These are phyloP conservation scores for Suhomyces wounanorum DNA, from an alignment of 1,139 yeast genomes.

Conservation along the genomic window DNA sequence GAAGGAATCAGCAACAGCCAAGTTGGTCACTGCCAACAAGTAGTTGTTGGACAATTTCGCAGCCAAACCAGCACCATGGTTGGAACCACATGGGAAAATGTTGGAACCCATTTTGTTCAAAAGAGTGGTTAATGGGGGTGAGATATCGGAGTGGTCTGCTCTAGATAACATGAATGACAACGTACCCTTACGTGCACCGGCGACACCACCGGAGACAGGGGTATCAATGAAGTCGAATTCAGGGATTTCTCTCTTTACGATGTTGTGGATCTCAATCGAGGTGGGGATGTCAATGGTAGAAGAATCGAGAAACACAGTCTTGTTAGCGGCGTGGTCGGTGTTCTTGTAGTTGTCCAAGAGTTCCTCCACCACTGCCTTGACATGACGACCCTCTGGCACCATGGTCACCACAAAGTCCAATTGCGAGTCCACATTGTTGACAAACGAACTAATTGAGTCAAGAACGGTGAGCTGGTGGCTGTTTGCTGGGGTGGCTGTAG, in stretches of 20 bases:
- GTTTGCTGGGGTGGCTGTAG: slow-evolving; percentile 26
- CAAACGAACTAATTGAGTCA: slow-evolving; percentile 30
- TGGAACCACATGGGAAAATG: slow-evolving; percentile 54
- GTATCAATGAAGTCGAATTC: slow-evolving; percentile 53
- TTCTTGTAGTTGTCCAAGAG: slow-evolving; percentile 35
- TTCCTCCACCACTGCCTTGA: slow-evolving; percentile 44
- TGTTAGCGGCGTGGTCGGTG: slow-evolving; percentile 14
- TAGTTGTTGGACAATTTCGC: slow-evolving; percentile 63
- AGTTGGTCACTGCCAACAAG: slow-evolving; percentile 56
- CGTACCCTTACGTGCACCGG: slow-evolving; percentile 59
- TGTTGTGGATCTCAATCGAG: slow-evolving; percentile 43
- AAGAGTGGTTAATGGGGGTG: slow-evolving; percentile 30
- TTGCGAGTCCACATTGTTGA: slow-evolving; percentile 39
- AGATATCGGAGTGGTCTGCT: slow-evolving; percentile 27
- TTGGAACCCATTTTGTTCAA: slow-evolving; percentile 54
- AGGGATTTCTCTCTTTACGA: slow-evolving; percentile 36
- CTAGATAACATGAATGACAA: slow-evolving; percentile 61
- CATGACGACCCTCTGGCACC: slow-evolving; percentile 65
- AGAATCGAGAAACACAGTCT: slow-evolving; percentile 46
- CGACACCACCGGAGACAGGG: slow-evolving; percentile 65
- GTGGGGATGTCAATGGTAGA: slow-evolving; percentile 59
- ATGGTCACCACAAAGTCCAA: slow-evolving; percentile 52
- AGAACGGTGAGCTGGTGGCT: slow-evolving; percentile 25
- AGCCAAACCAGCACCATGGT: slow-evolving; percentile 58
- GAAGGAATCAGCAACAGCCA: slow-evolving; percentile 63